Base-by-base conservation (phyloP, 805 yeast species). In the Hagleromyces aurorensis region DNA sequence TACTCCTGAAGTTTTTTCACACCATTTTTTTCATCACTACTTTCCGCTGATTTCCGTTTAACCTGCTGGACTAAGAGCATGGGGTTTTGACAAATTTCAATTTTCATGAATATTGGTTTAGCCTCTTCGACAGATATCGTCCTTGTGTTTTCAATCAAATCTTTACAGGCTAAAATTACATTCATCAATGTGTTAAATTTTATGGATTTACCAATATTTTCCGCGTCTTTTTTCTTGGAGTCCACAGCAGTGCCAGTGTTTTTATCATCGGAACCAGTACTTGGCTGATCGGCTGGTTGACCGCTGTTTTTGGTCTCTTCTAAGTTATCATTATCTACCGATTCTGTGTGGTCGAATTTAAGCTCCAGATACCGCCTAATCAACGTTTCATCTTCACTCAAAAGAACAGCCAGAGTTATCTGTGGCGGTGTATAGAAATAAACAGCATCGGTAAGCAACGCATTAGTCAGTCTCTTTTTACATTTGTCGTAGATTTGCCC, bases 351-450 rank as follows among this genome's bases (percentile, higher is more conserved):
- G 25, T 65, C 62, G 41, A 78, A 78, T 52, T 81, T 83, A 41
- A 69, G 65, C 40, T 69, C 67, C 40, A 89, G 57, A 56, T 87
- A 87, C 38, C 73, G 65, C 32, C 72, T 72, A 2, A 81, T 71
- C 21, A 82, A 57, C 14, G 68, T 71, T 38, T 68, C 73, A 55
- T 85, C 82, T 9, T 68, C 72, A 31, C 69, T 66, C 59, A 79
- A 72, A 49, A 87, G 65, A 10, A 91, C 84, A 0, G 96, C 91
- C 30, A 91, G 62, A 1, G 97, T 96, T 17, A 91, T 83, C 49
- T 91, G 98, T 1, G 97, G 95, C 1, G 99, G 99, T 0, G 97
- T 78, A 57, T 61, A 89, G 19, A 75, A 61, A 44, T 84, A 89
- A 6, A 69, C 62, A 3, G 72, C 87, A 50, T 91, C 95, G 12